Percentiles rank a stretch among this genome's conserved stretches.
phyloP scores from a whole-genome alignment of 2,329 filamentous ascomycete species.

The Teratosphaeria zuluensis region DNA sequence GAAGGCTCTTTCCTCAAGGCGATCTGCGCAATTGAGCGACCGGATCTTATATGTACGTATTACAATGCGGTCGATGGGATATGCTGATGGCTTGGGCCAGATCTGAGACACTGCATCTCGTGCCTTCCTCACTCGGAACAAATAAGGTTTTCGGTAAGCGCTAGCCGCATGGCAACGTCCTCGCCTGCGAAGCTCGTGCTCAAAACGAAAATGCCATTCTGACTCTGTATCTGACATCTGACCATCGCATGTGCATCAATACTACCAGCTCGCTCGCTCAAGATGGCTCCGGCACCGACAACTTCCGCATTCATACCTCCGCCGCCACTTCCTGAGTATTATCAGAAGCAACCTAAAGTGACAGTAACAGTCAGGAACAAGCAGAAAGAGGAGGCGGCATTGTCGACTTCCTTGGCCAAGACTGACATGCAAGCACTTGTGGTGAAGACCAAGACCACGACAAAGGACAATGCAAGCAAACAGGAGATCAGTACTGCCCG shows the following conservation, averaged over 20 bases:
- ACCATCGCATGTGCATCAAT: background rate
- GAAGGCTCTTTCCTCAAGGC: background rate
- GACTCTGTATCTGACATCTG: background rate
- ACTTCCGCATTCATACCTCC: conserved; percentile 13
- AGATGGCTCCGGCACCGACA: background rate
- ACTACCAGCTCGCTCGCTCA: background rate
- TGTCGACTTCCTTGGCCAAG: background rate
- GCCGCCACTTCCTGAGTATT: conserved; percentile 21
- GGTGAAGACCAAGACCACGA: background rate
- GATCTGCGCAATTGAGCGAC: background rate
- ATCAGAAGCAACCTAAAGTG: conserved; percentile 3
- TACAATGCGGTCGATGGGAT: background rate
- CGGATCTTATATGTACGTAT: background rate
- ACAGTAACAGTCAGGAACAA: conserved; percentile 1
- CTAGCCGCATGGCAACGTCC: background rate
- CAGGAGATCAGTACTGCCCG: background rate
- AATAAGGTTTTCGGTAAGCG: background rate
- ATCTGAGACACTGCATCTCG: background rate
- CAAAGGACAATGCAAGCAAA: conserved; percentile 1
- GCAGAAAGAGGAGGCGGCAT: conserved; percentile 2
- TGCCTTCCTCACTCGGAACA: background rate
- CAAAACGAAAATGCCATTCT: background rate
- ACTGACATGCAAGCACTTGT: conserved; percentile 1
- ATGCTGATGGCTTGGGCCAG: background rate
- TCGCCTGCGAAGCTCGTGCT: background rate